phyloP scores from a whole-genome alignment of 352 stramenopile genomes.

The Phytophthora agathidicida region DNA sequence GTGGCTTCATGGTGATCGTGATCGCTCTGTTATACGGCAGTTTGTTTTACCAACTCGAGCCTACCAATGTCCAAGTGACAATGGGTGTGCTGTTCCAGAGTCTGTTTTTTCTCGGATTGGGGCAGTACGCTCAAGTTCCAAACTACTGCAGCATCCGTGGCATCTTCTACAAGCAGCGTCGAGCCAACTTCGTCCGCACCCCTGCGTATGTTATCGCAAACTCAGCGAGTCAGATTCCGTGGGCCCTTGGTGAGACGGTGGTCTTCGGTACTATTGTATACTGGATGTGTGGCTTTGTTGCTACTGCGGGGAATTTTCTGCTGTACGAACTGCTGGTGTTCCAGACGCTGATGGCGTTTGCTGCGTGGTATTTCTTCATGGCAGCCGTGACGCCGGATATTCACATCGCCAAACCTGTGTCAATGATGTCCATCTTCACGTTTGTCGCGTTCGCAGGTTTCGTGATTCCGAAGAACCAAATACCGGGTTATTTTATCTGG shows the following conservation, averaged over 20 bases:
- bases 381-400: slow-evolving; percentile 44
- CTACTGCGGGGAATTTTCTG: slow-evolving; percentile 22
- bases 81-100: slow-evolving; percentile 89
- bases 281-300: slow-evolving; percentile 78
- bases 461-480: slow-evolving; percentile 53
- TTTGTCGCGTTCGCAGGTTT: slow-evolving; percentile 73
- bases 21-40: slow-evolving; percentile 64
- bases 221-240: slow-evolving; percentile 49
- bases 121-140: slow-evolving; percentile 75
- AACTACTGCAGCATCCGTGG: slow-evolving; percentile 68
- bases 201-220: slow-evolving; percentile 73
- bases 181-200: slow-evolving; percentile 78
- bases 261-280: slow-evolving; percentile 87
- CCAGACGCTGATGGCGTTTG: slow-evolving; percentile 60
- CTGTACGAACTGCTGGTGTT: slow-evolving; percentile 50
- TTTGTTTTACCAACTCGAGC: slow-evolving; percentile 59
- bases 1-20: slow-evolving; percentile 60
- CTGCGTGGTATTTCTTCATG: slow-evolving; percentile 66
- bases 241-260: slow-evolving; percentile 67
- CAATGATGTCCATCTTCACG: slow-evolving; percentile 63
- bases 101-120: slow-evolving; percentile 85
- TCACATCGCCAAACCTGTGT: slow-evolving; percentile 56
- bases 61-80: slow-evolving; percentile 53
- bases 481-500: slow-evolving; percentile 70
- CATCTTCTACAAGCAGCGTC: slow-evolving; percentile 66